Evolutionary conservation across 495 filamentous ascomycete genomes (phyloP).

Genomic region (Lasiosphaeria ovina): DNA sequence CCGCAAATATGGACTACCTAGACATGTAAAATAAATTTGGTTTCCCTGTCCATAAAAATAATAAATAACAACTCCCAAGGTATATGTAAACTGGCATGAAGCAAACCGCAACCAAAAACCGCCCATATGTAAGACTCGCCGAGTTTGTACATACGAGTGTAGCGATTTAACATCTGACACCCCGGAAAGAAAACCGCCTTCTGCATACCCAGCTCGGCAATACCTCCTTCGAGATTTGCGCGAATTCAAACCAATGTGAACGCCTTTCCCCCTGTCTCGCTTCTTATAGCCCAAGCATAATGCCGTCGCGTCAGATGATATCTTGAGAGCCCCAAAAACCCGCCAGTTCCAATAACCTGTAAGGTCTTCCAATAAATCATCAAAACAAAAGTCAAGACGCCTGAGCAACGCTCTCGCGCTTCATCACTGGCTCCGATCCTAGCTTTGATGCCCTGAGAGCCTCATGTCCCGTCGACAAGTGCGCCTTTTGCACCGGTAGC

Average conservation of each 20-base stretch:
- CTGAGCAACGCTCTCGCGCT: conserved; percentile 28
- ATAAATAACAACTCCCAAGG: neutral
- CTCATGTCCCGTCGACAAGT: conserved; percentile 20
- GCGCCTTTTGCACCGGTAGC: conserved; percentile 22
- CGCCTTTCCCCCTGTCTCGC: neutral
- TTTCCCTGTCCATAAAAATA: neutral
- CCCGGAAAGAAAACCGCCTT: neutral
- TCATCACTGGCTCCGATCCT: conserved; percentile 17
- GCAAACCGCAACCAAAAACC: neutral
- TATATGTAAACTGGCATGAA: neutral
- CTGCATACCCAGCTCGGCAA: neutral
- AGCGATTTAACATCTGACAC: neutral
- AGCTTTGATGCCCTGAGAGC: conserved; percentile 23
- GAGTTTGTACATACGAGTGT: neutral
- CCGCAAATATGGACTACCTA: no score
- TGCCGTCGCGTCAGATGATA: conserved; percentile 2
- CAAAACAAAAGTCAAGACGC: conserved; percentile 19
- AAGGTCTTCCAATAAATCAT: neutral
- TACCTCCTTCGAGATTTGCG: neutral
- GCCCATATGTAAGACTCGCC: conserved; percentile 1
- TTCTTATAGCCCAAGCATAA: neutral
- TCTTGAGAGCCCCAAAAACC: neutral
- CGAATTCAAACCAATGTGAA: neutral
- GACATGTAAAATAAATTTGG: no score
- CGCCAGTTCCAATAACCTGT: neutral